Evolutionary conservation across 305 asterid species (phyloP), one percentile per base, ranked within the genome.

Genomic region (Solanum aculeatissimum): DNA sequence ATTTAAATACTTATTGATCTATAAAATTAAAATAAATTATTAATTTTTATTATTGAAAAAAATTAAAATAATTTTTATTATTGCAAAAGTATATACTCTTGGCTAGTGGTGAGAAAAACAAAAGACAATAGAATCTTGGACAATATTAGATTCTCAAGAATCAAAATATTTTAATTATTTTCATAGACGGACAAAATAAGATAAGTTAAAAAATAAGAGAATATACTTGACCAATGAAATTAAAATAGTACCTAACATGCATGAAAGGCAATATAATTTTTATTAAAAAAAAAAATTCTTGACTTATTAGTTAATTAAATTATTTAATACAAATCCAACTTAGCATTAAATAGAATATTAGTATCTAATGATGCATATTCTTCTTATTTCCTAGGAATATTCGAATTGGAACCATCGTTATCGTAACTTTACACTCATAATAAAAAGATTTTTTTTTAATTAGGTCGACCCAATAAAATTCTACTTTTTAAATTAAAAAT

Each of bases 151-250:
- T 86, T 89, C 91, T 85, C 19, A 87, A 72, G 86, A 80, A 87
- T 87, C 81, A 79, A 78, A 83, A 85, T 66, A 88, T 86, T 69
- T 85, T 78, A 21, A 0, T 63, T 27, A 35, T 69, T 43, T 68
- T 40, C 16, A 68, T 16, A 29, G 47, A 70, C 53, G 49, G 43
- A 35, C 75, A 35, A 68, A 65, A 4, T 18, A 89, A 86, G 85
- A 89, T 81, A 84, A 80, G 55, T 87, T 85, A 23, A 87, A 88
- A 3, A 69, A 86, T 25, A 71, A 51, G 81, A 84, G 92, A 89
- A 88, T 89, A 89, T 88, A 68, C 86, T 83, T 86, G 82, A 65
- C 88, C 88, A 84, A 87, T 87, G 87, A 81, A 88, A 32, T 84
- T 32, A 66, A 32, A 49, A 60, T 4, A 42, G 49, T 23, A 51